These are phyloP conservation scores for Lasiosphaeris hirsuta DNA, from an alignment of 495 filamentous ascomycete species.

Conservation along the genomic window DNA sequence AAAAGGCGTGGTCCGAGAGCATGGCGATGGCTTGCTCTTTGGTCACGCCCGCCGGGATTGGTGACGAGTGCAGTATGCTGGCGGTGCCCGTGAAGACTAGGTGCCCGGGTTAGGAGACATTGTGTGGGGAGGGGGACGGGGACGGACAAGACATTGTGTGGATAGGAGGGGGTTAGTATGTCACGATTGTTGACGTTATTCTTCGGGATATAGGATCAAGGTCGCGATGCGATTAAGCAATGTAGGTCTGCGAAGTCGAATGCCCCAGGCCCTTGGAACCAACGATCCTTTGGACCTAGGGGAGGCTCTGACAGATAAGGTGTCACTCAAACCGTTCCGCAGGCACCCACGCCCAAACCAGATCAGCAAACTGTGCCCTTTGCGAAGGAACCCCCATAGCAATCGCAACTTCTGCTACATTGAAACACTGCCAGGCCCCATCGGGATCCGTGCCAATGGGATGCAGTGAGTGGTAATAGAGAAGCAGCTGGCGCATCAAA, in stretches of 20 bases:
- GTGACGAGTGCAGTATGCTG: slow-evolving; percentile 52
- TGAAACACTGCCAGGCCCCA: background rate
- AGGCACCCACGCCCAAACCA: background rate
- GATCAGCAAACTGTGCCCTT: background rate
- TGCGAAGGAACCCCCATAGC: background rate
- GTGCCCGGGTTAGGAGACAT: background rate
- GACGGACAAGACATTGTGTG: slow-evolving; percentile 31
- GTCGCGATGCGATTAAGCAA: background rate
- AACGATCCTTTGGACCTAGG: background rate
- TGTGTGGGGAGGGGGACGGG: background rate
- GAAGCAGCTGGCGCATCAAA: too few species aligned
- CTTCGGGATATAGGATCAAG: background rate
- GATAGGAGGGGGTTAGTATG: background rate
- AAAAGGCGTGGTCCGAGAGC: slow-evolving; percentile 57
- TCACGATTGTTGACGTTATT: background rate
- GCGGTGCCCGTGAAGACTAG: slow-evolving; percentile 42
- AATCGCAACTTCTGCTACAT: background rate
- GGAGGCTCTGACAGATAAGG: slow-evolving; percentile 10
- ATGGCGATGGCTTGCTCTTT: slow-evolving; percentile 56
- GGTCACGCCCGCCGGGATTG: slow-evolving; percentile 53
- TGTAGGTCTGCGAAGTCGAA: background rate
- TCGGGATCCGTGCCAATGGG: too few species aligned
- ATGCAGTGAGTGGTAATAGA: too few species aligned
- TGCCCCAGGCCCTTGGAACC: background rate
- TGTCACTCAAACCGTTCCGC: slow-evolving; percentile 11